These are phyloP conservation scores for Chlamydomonas sp. DNA, from an alignment of 139 green algal species.

Conservation along the genomic window DNA sequence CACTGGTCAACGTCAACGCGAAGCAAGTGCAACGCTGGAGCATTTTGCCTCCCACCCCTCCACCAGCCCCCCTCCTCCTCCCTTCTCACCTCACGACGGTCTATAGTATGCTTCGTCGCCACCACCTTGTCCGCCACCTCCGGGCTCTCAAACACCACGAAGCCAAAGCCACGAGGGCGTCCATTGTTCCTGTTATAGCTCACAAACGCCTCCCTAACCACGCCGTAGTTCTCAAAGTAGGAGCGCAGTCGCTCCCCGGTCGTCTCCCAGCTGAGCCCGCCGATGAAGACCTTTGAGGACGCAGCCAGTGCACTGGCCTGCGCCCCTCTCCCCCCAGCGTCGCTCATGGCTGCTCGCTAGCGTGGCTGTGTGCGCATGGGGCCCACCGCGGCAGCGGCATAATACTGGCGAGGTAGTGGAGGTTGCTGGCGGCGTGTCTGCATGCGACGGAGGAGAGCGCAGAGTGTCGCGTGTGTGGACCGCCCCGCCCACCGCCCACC, in stretches of 20 bases:
- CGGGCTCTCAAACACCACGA: slow-evolving; percentile 83
- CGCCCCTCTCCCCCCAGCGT: too few relatives aligned
- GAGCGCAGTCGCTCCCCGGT: slow-evolving; percentile 39
- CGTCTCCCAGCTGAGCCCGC: slow-evolving; percentile 77
- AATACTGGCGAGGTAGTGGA: too few relatives aligned
- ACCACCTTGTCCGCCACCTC: slow-evolving; percentile 85
- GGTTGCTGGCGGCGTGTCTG: too few relatives aligned
- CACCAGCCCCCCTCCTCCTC: too few relatives aligned
- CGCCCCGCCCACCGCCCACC: too few relatives aligned
- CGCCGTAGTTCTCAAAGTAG: slow-evolving; percentile 87
- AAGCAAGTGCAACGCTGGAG: background rate
- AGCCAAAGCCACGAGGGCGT: slow-evolving; percentile 81
- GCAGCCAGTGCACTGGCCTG: too few relatives aligned
- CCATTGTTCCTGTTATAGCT: slow-evolving; percentile 82
- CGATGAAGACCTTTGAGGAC: slow-evolving; percentile 71
- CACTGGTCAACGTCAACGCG: slow-evolving; percentile 5
- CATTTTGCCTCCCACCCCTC: too few relatives aligned
- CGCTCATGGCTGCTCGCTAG: too few relatives aligned
- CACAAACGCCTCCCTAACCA: slow-evolving; percentile 79
- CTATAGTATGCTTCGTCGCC: slow-evolving; percentile 81
- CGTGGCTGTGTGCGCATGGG: too few relatives aligned
- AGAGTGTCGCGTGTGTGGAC: too few relatives aligned
- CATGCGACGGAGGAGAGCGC: too few relatives aligned
- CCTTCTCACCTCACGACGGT: slow-evolving; percentile 81
- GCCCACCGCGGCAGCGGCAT: too few relatives aligned